Conservation (phyloP, 495 filamentous ascomycete species). For the Podospora appendiculata region DNA sequence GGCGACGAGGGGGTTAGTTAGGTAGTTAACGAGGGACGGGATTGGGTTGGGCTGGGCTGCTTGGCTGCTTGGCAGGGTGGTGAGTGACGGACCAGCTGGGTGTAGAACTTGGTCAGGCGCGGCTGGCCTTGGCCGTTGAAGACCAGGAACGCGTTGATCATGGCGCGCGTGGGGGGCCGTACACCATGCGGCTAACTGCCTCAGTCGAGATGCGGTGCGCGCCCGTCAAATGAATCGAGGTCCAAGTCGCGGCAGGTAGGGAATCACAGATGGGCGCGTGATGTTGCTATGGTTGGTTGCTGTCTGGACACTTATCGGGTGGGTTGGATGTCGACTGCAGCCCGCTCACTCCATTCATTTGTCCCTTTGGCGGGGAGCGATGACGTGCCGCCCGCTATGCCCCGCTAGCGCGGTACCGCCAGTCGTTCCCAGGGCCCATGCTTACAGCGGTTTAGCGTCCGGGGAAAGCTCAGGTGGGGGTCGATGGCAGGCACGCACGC, state of each 20-base stretch:
- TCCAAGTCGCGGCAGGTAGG: not conserved
- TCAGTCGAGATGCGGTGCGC: too few species aligned
- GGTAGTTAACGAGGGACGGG: too few species aligned
- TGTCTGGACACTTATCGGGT: not conserved
- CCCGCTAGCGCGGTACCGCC: too few species aligned
- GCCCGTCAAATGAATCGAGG: not conserved
- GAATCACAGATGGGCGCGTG: not conserved
- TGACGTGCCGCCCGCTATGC: not conserved
- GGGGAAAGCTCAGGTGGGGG: too few species aligned
- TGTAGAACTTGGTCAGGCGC: constrained; percentile 97
- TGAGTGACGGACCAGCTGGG: constrained; percentile 66
- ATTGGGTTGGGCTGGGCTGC: too few species aligned
- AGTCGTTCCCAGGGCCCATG: too few species aligned
- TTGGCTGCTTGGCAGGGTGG: too few species aligned
- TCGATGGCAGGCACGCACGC: too few species aligned
- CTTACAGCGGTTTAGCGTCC: too few species aligned
- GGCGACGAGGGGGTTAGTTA: constrained; percentile 1
- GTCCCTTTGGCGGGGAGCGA: not conserved
- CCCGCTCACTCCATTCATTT: too few species aligned
- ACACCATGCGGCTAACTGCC: too few species aligned
- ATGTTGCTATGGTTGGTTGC: too few species aligned
- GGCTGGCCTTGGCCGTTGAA: constrained; percentile 98
- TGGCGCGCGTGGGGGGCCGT: constrained; percentile 27
- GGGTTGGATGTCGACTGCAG: not conserved
- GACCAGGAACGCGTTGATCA: constrained; percentile 99